Evolutionary conservation across 306 rosid species (phyloP), one percentile per base, ranked within the genome.

Genomic region (Mimosa bimucronata): DNA sequence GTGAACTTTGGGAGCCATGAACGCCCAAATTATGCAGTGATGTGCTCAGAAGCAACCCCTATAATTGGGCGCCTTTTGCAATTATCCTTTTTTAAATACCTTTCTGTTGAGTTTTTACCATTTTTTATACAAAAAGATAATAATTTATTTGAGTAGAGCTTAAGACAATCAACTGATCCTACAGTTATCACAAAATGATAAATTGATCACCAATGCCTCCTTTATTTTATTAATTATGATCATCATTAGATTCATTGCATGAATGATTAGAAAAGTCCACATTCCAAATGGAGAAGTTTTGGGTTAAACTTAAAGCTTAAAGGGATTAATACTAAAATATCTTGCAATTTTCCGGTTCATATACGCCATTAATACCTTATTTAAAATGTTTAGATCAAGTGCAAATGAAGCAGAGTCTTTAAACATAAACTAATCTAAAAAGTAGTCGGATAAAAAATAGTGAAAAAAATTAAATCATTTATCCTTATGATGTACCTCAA

Each of bases 21-120:
- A 77, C 81, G 58, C 81, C 79, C 81, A 77, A 83, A 83, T 74
- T 74, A 77, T 83, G 78, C 83, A 73, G 19, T 77, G 68, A 83
- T 86, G 82, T 81, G 78, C 87, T 77, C 68, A 83, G 7, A 80
- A 86, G 85, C 80, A 76, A 77, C 79, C 80, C 64, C 37, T 13
- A 78, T 57, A 62, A 81, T 80, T 83, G 77, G 87, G 46, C 57
- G 37, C 58, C 26, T 61, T 61, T 61, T 61, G 9, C n/a, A 12
- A 3, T 74, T 86, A 78, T 19, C 60, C 45, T 83, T 77, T 78
- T 61, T 55, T 7, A 8, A 46, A 25, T 11, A 18, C 0, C 75
- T 29, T 74, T 64, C 66, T 73, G 38, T 77, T 86, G 57, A 52
- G 58, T 72, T 45, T 45, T 23, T 15, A 55, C 13, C 23, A 38